Base-by-base conservation (phyloP, 768 basidiomycete genomes). In the Xerocomellus intermedius region DNA sequence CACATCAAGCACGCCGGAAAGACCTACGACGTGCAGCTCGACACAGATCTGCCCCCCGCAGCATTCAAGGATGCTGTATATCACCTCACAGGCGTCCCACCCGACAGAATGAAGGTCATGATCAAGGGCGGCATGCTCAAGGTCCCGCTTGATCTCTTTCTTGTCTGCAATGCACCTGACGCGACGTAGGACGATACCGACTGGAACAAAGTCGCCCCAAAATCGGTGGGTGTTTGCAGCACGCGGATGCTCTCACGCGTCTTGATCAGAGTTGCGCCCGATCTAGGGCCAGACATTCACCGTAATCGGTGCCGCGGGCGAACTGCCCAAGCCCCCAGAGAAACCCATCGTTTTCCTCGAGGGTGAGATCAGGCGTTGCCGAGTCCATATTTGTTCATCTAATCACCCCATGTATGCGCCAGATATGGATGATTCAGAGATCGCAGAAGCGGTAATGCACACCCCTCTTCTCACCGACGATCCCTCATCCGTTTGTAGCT, bases 101-200 rank as follows among this genome's bases (percentile, higher is more conserved):
- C 83, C 35, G 93, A 96, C 67, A 81, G 94, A 45, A 95, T 97
- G 92, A 99, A 98, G 75, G 88, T 98, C 60, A 94, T 97, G 89
- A 81, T 95, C 69, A 98, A 97, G 69, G 90, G 90, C 50, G 90
- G 89, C 36, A 79, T 93, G 51, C 81, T 97, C 64, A 96, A 95
- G 83, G 93, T 91, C 73, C 8, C 17, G 3, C 19, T 21, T 28
- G 32, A 28, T 35, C n/a, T 19, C 16, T 36, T 35, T 26, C 16
- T 6, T 32, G 1, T 32, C 33, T 10, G 1, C 42, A 37, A 2
- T 4, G 4, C 1, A 3, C 6, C 42, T 57, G 51, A 62, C 48
- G 49, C 26, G 42, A 33, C 12, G 1, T 19, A 94, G 91, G 94
- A 97, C 59, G 93, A 96, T 60, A 82, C 90, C 0, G 84, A 88